Conservation (phyloP, 1,139 yeast species). For the Pichia sp. region DNA sequence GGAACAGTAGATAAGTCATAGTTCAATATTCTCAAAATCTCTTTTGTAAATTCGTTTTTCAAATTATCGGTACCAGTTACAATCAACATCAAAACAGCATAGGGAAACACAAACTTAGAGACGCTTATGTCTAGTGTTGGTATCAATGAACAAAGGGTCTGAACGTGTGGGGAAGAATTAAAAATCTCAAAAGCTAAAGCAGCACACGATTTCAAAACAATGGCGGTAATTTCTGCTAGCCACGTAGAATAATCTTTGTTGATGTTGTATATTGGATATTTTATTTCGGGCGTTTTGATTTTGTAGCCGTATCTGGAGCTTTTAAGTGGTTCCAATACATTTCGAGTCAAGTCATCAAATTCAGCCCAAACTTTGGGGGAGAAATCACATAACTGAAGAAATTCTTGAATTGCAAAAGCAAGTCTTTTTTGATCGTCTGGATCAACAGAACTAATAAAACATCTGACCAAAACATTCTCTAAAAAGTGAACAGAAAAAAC, state of each 20-base stretch:
- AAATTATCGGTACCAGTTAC: constrained; percentile 46
- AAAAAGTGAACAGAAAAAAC: constrained; percentile 60
- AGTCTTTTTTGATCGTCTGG: constrained; percentile 79
- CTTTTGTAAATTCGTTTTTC: constrained; percentile 42
- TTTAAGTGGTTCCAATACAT: constrained; percentile 69
- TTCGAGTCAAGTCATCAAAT: constrained; percentile 60
- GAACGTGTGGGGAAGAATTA: constrained; percentile 4
- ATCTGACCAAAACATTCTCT: constrained; percentile 62
- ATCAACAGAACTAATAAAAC: constrained; percentile 85
- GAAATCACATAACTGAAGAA: constrained; percentile 58
- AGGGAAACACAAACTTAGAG: constrained; percentile 71
- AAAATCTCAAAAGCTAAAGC: constrained; percentile 3
- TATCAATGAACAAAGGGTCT: constrained; percentile 8
- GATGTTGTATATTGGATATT: constrained; percentile 43
- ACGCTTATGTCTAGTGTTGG: constrained; percentile 45
- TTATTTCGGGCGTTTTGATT: constrained; percentile 19
- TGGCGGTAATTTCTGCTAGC: constrained; percentile 64
- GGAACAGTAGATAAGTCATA: constrained; percentile 39
- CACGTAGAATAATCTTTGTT: constrained; percentile 47
- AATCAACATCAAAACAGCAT: constrained; percentile 50
- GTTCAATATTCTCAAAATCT: constrained; percentile 51
- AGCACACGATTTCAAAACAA: constrained; percentile 5
- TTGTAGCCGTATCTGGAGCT: constrained; percentile 60
- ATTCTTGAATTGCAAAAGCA: constrained; percentile 87
- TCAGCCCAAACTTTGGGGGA: constrained; percentile 46